Evolutionary conservation across 306 rosid genomes (phyloP).

Genomic region (Carpinus viminea): DNA sequence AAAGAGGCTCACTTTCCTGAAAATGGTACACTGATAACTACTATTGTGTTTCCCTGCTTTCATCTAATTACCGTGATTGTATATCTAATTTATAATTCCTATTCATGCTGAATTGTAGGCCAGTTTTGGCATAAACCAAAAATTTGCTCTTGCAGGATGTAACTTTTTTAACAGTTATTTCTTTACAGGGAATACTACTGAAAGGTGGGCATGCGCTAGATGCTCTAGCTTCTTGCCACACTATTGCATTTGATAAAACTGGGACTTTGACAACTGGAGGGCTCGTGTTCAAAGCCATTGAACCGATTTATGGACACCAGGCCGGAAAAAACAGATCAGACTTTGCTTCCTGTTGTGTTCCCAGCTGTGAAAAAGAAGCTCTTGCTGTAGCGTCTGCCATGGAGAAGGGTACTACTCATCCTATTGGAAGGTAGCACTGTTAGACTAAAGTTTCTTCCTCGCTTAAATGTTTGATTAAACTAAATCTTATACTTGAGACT

Average conservation of each 20-base stretch:
- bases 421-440: conserved; percentile 83
- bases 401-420: conserved; percentile 99
- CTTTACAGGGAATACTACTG: conserved; percentile 80
- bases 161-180: conserved; percentile 25
- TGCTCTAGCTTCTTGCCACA: conserved; percentile 90
- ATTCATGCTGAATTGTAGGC: background rate
- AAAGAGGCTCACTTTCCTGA: background rate
- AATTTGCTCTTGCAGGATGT: background rate
- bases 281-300: conserved; percentile 85
- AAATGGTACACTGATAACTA: background rate
- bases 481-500: background rate
- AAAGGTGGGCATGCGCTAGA: conserved; percentile 97
- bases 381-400: conserved; percentile 98
- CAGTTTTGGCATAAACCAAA: conserved; percentile 1
- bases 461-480: background rate
- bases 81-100: background rate
- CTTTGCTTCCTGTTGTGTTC: conserved; percentile 72
- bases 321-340: conserved; percentile 34
- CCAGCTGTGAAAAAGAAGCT: conserved; percentile 96
- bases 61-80: background rate
- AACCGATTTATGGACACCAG: conserved; percentile 88
- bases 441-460: conserved; percentile 25
- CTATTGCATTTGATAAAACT: conserved; percentile 96
- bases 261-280: conserved; percentile 98
- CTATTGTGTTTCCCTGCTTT: background rate